These are phyloP conservation scores for Biscutella laevigata DNA, from an alignment of 441 rosid genomes.

Conservation along the genomic window DNA sequence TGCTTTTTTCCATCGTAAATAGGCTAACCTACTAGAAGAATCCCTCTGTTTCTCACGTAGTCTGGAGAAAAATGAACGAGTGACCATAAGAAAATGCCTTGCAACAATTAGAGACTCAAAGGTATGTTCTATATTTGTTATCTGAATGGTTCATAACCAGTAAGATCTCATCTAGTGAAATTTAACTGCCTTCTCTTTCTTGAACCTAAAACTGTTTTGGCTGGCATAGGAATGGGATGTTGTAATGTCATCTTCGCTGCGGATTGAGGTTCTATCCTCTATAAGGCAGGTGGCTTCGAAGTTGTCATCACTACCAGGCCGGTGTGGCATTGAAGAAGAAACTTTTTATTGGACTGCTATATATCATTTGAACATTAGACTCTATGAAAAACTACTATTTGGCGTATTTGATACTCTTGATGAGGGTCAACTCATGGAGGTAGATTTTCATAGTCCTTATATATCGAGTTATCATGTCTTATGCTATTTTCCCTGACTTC, in stretches of 20 bases:
- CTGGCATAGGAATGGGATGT: conserved; percentile 70
- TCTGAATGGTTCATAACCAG: conserved; percentile 14
- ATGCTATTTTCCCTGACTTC: conserved; percentile 15
- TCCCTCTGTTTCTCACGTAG: conserved; percentile 45
- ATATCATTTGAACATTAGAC: conserved; percentile 72
- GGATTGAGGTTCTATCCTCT: conserved; percentile 65
- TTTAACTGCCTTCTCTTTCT: conserved; percentile 18
- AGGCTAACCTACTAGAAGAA: conserved; percentile 89
- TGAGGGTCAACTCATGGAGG: conserved; percentile 91
- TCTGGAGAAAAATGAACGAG: conserved; percentile 42
- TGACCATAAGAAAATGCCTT: conserved; percentile 48
- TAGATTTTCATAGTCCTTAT: conserved; percentile 25
- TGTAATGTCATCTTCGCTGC: conserved; percentile 61
- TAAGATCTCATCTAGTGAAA: conserved; percentile 7
- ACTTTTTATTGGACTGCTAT: conserved; percentile 68
- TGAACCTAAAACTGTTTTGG: conserved; percentile 18
- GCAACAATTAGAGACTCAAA: conserved; percentile 68
- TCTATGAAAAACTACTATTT: conserved; percentile 71
- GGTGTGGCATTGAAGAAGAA: conserved; percentile 66
- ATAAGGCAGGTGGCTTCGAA: conserved; percentile 56
- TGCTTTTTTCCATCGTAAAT: conserved; percentile 20
- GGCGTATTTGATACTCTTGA: conserved; percentile 85
- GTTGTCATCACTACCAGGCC: conserved; percentile 54
- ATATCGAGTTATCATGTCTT: conserved; percentile 8
- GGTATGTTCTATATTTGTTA: conserved; percentile 34